Conservation (phyloP, 495 filamentous ascomycete species). For the Aspergillus conjunctus region DNA sequence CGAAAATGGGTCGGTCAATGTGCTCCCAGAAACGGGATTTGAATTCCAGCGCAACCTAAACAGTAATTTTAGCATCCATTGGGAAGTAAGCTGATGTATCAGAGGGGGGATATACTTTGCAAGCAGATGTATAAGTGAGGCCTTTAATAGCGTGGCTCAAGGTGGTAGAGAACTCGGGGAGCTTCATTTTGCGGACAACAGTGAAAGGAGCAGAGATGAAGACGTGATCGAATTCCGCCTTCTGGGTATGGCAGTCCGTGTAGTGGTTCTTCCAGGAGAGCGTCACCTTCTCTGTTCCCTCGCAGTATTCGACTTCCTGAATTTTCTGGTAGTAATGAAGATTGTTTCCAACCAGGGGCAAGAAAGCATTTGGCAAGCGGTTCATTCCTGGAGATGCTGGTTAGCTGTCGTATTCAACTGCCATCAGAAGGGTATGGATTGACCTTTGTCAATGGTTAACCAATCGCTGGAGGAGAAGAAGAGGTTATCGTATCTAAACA, state of each 20-base stretch:
- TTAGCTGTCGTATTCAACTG: constrained; percentile 11
- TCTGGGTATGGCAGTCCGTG: constrained; percentile 28
- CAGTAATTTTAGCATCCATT: neutral
- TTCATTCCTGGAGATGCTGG: constrained; percentile 31
- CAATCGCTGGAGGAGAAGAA: neutral
- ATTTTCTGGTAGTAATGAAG: constrained; percentile 30
- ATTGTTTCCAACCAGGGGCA: constrained; percentile 27
- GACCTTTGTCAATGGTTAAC: neutral
- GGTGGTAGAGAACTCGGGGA: constrained; percentile 31
- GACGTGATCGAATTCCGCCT: constrained; percentile 33
- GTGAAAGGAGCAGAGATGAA: constrained; percentile 37
- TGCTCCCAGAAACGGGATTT: constrained; percentile 68
- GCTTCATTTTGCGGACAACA: constrained; percentile 33
- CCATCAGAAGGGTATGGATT: neutral
- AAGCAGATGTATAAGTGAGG: constrained; percentile 55
- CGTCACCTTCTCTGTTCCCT: constrained; percentile 21
- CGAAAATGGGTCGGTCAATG: constrained; percentile 57
- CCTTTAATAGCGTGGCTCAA: constrained; percentile 57
- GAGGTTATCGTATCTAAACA: neutral
- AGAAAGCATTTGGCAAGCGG: constrained; percentile 30
- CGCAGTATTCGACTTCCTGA: neutral
- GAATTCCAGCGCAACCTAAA: constrained; percentile 58
- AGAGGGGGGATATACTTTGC: constrained; percentile 46
- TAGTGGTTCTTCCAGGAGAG: constrained; percentile 30
- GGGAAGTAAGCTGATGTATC: neutral